Percentiles rank a stretch among this genome's conserved stretches.
These are phyloP conservation scores for Globisporangium heterothallicum DNA, from an alignment of 352 stramenopile genomes.

Conservation along the genomic window DNA sequence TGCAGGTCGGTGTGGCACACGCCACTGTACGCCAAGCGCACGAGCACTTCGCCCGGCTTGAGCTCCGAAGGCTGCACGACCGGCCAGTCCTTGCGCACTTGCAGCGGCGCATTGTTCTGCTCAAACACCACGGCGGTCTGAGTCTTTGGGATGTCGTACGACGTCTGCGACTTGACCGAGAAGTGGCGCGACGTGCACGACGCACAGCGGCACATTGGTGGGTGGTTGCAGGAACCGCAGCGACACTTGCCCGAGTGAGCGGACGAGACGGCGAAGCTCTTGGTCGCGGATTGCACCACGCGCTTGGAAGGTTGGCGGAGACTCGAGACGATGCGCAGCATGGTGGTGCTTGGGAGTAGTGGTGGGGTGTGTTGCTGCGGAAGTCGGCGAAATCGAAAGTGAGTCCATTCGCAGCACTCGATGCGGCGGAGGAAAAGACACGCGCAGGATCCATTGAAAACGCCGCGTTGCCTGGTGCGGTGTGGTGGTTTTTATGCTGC, in stretches of 20 bases:
- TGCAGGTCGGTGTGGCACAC: constrained; percentile 50
- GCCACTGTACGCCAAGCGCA: constrained; percentile 43
- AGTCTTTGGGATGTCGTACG: constrained; percentile 45
- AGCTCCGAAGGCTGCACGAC: constrained; percentile 39
- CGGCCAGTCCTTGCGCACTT: constrained; percentile 42
- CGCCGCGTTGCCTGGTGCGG: too few species aligned
- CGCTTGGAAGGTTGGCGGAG: constrained; percentile 18
- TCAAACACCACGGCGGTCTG: constrained; percentile 47
- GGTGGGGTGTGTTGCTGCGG: not conserved
- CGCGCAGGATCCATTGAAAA: not conserved
- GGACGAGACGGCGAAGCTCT: constrained; percentile 13
- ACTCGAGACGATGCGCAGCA: constrained; percentile 21
- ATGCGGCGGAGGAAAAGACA: not conserved
- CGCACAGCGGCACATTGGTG: constrained; percentile 8
- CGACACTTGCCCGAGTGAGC: constrained; percentile 19
- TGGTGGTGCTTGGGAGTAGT: not conserved
- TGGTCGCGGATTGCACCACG: constrained; percentile 9
- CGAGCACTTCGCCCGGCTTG: constrained; percentile 38
- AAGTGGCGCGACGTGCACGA: constrained; percentile 21
- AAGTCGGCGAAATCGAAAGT: not conserved
- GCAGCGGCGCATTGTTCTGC: constrained; percentile 33
- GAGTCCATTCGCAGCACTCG: not conserved
- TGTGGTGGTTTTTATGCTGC: too few species aligned
- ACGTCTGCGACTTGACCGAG: constrained; percentile 29
- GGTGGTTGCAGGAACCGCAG: constrained; percentile 29